Percentiles rank a stretch among this genome's conserved stretches.
These are phyloP conservation scores for Monosiga brevicollis DNA, from an alignment of 78 protist species.

Conservation along the genomic window DNA sequence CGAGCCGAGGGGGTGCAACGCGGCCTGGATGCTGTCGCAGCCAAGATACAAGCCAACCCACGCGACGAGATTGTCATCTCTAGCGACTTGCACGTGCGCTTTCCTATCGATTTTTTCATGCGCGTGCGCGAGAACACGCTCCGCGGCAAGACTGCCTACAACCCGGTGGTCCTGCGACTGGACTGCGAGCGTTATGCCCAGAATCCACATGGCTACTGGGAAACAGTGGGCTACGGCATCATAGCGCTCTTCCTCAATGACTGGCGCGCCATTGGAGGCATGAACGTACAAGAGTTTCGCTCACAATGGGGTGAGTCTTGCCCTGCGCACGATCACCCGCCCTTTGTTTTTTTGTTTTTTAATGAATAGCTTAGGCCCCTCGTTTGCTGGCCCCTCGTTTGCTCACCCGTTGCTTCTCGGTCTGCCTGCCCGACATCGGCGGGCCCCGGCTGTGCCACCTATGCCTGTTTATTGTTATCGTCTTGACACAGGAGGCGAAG, in stretches of 20 bases:
- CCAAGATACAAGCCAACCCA: background rate
- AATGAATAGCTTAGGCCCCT: too few species aligned
- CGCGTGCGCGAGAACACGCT: background rate
- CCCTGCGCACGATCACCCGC: too few species aligned
- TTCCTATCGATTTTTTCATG: background rate
- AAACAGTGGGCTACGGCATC: background rate
- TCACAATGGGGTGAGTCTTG: constrained; percentile 6
- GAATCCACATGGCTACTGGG: background rate
- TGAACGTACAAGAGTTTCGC: background rate
- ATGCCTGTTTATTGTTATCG: too few species aligned
- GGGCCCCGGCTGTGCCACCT: too few species aligned
- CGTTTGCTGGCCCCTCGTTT: too few species aligned
- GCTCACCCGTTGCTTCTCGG: too few species aligned
- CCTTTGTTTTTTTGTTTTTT: too few species aligned
- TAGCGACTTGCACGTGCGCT: background rate
- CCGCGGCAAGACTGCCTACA: background rate
- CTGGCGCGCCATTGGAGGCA: background rate
- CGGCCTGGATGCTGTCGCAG: background rate
- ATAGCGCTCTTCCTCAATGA: background rate
- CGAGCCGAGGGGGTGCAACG: constrained; percentile 4
- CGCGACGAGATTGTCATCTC: background rate
- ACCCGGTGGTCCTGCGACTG: background rate
- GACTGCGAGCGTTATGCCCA: background rate
- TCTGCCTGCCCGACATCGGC: too few species aligned
- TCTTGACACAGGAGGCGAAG: too few species aligned